Evolutionary conservation across 2,329 filamentous ascomycete genomes (phyloP).

Genomic region (Tolypocladium tundrense): DNA sequence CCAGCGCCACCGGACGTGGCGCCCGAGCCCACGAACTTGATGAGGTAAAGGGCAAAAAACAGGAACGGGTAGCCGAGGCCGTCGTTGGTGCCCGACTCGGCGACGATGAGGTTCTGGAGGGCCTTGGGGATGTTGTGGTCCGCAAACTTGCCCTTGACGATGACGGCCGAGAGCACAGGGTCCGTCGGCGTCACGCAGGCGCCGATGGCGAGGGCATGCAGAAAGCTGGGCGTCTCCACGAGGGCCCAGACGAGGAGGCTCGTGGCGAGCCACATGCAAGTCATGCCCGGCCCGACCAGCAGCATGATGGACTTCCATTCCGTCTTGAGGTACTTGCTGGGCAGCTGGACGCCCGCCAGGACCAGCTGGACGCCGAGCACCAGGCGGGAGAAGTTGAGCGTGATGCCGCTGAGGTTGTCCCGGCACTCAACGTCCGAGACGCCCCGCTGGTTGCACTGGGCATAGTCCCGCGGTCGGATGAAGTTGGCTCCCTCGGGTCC

Average conservation of each 20-base stretch:
- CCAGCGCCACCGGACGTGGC: slow-evolving; percentile 49
- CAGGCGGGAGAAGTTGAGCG: slow-evolving; percentile 73
- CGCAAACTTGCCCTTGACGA: slow-evolving; percentile 88
- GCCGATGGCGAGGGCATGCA: slow-evolving; percentile 70
- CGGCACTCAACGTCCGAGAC: slow-evolving; percentile 20
- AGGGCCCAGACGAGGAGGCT: slow-evolving; percentile 69
- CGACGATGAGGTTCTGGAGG: slow-evolving; percentile 70
- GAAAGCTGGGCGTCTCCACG: slow-evolving; percentile 59
- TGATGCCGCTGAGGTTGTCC: slow-evolving; percentile 58
- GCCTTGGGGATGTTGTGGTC: slow-evolving; percentile 79
- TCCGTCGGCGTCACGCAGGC: slow-evolving; percentile 91
- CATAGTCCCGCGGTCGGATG: slow-evolving; percentile 67
- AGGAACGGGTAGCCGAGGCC: slow-evolving; percentile 83
- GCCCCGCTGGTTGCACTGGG: slow-evolving; percentile 24
- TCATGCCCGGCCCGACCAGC: slow-evolving; percentile 77
- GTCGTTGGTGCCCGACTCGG: slow-evolving; percentile 82
- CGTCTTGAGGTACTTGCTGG: slow-evolving; percentile 65
- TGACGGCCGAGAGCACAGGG: slow-evolving; percentile 76
- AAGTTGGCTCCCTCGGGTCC: slow-evolving; percentile 70
- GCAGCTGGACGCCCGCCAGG: slow-evolving; percentile 77
- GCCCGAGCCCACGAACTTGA: slow-evolving; percentile 60
- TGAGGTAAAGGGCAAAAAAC: slow-evolving; percentile 73
- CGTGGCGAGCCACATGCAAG: slow-evolving; percentile 76
- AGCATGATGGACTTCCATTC: slow-evolving; percentile 70
- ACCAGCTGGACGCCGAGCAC: slow-evolving; percentile 88